A percentile compares a stretch with the other conserved stretches of the same genome.
Conservation (phyloP, 2,329 filamentous ascomycete species). For the Mycocentrospora acerina region DNA sequence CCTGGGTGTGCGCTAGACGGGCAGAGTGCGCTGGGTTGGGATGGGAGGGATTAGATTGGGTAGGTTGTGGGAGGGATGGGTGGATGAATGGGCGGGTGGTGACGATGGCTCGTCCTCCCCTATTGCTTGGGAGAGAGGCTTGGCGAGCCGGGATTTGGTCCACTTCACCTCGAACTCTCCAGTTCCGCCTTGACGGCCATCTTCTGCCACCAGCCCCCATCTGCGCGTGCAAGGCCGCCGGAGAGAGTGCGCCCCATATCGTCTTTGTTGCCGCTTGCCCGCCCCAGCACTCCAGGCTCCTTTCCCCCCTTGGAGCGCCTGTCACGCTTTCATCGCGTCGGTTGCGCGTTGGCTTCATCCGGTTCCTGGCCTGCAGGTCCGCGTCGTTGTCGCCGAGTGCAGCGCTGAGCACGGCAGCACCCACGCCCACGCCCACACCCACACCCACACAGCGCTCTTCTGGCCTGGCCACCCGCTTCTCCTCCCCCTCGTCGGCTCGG, state of each 20-base stretch:
- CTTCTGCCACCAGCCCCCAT: conserved; percentile 23
- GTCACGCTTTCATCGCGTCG: conserved; percentile 13
- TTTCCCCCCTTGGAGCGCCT: conserved; percentile 8
- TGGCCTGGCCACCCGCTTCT: conserved; percentile 9
- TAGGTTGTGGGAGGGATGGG: conserved; percentile 9
- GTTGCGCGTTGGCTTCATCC: too few species aligned
- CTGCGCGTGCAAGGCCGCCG: conserved; percentile 19
- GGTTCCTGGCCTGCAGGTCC: too few species aligned
- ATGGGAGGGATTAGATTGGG: neutral
- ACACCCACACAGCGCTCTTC: conserved; percentile 1
- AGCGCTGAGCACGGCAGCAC: too few species aligned
- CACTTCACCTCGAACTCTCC: conserved; percentile 21
- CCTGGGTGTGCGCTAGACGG: too few species aligned
- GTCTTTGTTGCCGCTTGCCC: conserved; percentile 10
- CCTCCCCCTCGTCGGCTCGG: conserved; percentile 16
- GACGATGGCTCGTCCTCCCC: conserved; percentile 15
- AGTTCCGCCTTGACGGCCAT: conserved; percentile 25
- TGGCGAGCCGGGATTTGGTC: conserved; percentile 14
- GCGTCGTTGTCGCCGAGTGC: too few species aligned
- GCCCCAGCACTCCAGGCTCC: conserved; percentile 3
- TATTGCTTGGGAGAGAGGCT: conserved; percentile 12
- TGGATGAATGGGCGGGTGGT: conserved; percentile 17
- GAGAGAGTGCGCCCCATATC: conserved; percentile 12
- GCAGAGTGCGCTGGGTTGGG: too few species aligned
- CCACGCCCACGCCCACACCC: neutral